Conservation (phyloP, 2,329 filamentous ascomycete genomes). For the Alternaria metachromatica region DNA sequence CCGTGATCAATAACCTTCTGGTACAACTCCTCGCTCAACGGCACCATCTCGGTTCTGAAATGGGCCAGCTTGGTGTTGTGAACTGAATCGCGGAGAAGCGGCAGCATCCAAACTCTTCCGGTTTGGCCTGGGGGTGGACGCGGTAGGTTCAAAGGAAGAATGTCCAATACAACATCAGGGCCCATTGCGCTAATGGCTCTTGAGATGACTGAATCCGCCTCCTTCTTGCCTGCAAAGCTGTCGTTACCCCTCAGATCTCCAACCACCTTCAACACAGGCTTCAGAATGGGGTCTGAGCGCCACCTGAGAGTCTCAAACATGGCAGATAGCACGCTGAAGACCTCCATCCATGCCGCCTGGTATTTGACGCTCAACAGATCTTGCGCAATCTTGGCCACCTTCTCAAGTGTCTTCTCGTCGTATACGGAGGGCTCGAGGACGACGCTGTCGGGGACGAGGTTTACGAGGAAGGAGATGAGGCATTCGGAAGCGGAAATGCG, state of each 20-base stretch:
- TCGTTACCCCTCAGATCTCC: constrained; percentile 88
- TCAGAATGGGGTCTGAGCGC: constrained; percentile 80
- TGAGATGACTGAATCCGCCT: constrained; percentile 88
- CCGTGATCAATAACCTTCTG: constrained; percentile 86
- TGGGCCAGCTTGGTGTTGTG: constrained; percentile 87
- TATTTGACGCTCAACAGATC: constrained; percentile 87
- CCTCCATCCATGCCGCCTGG: constrained; percentile 92
- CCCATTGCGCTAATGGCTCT: constrained; percentile 90
- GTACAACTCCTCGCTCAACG: constrained; percentile 88
- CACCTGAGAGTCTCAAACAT: constrained; percentile 89
- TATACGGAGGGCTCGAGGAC: constrained; percentile 89
- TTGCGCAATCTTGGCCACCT: constrained; percentile 75
- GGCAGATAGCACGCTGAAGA: constrained; percentile 85
- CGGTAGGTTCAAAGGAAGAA: constrained; percentile 84
- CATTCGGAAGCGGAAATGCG: constrained; percentile 94
- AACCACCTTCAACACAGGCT: constrained; percentile 76
- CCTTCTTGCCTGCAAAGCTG: constrained; percentile 90
- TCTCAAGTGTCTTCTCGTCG: constrained; percentile 88
- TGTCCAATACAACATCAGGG: constrained; percentile 78
- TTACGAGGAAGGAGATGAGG: constrained; percentile 88
- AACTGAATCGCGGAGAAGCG: constrained; percentile 85
- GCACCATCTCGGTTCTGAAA: constrained; percentile 85
- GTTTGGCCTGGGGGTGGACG: constrained; percentile 78
- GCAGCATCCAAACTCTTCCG: constrained; percentile 93
- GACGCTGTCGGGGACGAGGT: constrained; percentile 82